These are phyloP conservation scores for Paecilomyces dactylethromorphus DNA, from an alignment of 2,329 filamentous ascomycete genomes.

Conservation along the genomic window DNA sequence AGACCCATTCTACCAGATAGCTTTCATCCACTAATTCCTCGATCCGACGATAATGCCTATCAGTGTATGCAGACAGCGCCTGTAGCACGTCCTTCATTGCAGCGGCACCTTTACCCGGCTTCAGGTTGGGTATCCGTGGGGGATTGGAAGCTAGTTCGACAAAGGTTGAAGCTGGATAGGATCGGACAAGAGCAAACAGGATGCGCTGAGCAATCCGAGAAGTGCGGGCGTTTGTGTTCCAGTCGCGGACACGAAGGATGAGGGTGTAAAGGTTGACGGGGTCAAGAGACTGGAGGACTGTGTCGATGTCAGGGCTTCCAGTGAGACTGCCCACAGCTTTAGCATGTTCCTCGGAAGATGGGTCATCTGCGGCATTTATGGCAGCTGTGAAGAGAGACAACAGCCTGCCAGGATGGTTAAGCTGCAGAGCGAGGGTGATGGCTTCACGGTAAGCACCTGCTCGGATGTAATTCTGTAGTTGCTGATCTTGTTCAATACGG, in stretches of 20 bases:
- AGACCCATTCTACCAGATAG: constrained; percentile 86
- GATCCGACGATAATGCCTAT: constrained; percentile 82
- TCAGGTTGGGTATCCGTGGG: constrained; percentile 4
- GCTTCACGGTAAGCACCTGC: constrained; percentile 85
- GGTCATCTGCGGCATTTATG: constrained; percentile 63
- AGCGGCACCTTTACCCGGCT: constrained; percentile 33
- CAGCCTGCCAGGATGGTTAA: constrained; percentile 87
- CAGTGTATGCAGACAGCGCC: constrained; percentile 83
- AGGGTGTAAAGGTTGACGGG: constrained; percentile 82
- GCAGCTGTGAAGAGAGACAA: constrained; percentile 79
- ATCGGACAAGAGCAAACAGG: constrained; percentile 69
- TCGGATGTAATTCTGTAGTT: constrained; percentile 87
- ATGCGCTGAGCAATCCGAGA: constrained; percentile 80
- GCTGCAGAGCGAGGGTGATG: constrained; percentile 81
- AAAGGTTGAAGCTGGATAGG: constrained; percentile 72
- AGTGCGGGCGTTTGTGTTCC: constrained; percentile 93
- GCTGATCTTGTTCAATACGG: constrained; percentile 88
- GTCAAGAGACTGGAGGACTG: constrained; percentile 70
- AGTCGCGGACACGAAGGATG: constrained; percentile 77
- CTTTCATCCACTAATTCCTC: constrained; percentile 92
- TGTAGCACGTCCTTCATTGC: constrained; percentile 78
- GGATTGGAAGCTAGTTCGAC: constrained; percentile 54
- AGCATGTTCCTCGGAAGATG: constrained; percentile 26
- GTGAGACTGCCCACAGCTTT: constrained; percentile 33
- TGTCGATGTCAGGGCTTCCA: constrained; percentile 59